Percentiles rank a stretch among this genome's conserved stretches.
Conservation (phyloP, 495 filamentous ascomycete species). For the Penicillium subrubescens region DNA sequence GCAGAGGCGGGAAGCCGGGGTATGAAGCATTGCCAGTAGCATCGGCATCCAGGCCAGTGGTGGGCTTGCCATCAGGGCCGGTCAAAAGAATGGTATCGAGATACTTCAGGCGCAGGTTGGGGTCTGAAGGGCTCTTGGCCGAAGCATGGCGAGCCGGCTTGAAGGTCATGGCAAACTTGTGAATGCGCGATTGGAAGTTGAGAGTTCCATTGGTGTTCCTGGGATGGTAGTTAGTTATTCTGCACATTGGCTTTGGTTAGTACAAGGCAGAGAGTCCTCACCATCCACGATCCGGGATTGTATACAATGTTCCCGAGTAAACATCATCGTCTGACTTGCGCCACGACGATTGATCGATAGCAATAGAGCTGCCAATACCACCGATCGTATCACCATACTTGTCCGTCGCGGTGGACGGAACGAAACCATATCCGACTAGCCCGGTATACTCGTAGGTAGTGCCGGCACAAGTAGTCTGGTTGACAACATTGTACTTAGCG, state of each 20-base stretch:
- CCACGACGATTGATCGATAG: conserved; percentile 65
- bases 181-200: conserved; percentile 73
- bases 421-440: conserved; percentile 70
- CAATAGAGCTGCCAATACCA: conserved; percentile 68
- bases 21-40: conserved; percentile 52
- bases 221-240: conserved; percentile 22
- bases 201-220: conserved; percentile 74
- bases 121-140: conserved; percentile 54
- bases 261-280: conserved; percentile 20
- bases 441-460: conserved; percentile 66
- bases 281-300: conserved; percentile 76
- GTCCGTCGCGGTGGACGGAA: conserved; percentile 62
- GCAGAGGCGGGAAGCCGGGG: conserved; percentile 64
- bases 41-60: conserved; percentile 74
- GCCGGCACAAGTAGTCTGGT: conserved; percentile 63
- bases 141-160: conserved; percentile 57
- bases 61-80: conserved; percentile 66
- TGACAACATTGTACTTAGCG: conserved; percentile 38
- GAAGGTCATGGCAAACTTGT: conserved; percentile 67
- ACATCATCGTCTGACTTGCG: conserved; percentile 51
- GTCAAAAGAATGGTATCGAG: conserved; percentile 67
- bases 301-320: conserved; percentile 67
- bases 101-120: conserved; percentile 69
- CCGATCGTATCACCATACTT: conserved; percentile 75
- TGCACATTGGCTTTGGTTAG: not conserved